Evolutionary conservation across 2,329 filamentous ascomycete species (phyloP).

Genomic region (Onygena corvina): DNA sequence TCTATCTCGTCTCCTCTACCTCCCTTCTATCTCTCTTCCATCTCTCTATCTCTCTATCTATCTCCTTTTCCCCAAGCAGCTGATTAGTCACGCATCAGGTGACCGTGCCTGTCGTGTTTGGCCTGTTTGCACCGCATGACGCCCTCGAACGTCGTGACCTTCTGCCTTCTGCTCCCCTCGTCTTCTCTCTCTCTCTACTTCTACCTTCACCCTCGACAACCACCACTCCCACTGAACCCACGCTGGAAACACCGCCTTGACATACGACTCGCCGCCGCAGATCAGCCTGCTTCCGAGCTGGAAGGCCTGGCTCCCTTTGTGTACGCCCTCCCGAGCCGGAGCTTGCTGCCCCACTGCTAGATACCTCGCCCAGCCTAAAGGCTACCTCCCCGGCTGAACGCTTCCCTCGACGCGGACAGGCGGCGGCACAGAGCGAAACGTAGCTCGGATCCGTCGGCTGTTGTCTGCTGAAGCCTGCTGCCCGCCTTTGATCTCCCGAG

Average conservation of each 20-base stretch:
- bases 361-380: not conserved
- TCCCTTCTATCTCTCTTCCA: not conserved
- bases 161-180: too few relatives aligned
- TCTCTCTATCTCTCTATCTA: not conserved
- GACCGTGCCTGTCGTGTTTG: slow-evolving; percentile 9
- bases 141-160: too few relatives aligned
- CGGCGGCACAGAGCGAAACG: not conserved
- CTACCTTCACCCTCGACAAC: too few relatives aligned
- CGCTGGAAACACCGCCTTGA: too few relatives aligned
- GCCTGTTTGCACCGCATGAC: not conserved
- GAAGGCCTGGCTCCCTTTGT: too few relatives aligned
- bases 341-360: slow-evolving; percentile 4
- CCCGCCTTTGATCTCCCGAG: too few relatives aligned
- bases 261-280: too few relatives aligned
- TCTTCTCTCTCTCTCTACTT: too few relatives aligned
- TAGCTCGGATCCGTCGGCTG: not conserved
- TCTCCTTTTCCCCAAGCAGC: not conserved
- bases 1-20: not conserved
- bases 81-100: not conserved
- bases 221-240: too few relatives aligned
- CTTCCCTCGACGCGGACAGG: not conserved
- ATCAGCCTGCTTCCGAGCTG: too few relatives aligned
- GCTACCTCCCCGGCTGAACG: not conserved
- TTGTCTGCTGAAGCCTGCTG: too few relatives aligned
- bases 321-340: not conserved